Base-by-base conservation (phyloP, 176 grass and related monocot genomes). In the Luzula sylvatica region DNA sequence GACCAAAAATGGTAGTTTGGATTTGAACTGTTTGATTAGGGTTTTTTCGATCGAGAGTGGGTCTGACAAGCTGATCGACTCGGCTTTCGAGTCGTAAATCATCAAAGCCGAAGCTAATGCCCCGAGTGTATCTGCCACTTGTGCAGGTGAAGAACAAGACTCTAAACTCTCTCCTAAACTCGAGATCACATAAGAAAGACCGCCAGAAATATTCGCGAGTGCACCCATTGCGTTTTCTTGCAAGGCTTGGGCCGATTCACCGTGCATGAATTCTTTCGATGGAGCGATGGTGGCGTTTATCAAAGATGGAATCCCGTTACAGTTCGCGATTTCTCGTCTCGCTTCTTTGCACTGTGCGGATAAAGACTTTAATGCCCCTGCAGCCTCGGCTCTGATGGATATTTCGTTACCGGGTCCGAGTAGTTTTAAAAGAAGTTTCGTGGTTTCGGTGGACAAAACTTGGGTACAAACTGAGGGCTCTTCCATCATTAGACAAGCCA, bases 201-300 rank as follows among this genome's bases (percentile, higher is more conserved):
- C 93, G 44, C 93, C 93, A 61, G 93, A 99, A 77, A 99, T 92
- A 83, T 92, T 99, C 71, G 93, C 93, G 32, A 99, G 71, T 66
- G 93, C 93, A 71, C 93, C 85, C 93, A 99, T 99, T 2, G 93
- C 93, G 83, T 99, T 99, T 70, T 92, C 93, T 67, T 99, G 93
- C 72, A 99, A 72, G 35, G 86, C 86, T 60, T 99, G 86, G 55
- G 93, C 93, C 75, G 86, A 92, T 82, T 99, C 93, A 15, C 93
- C 93, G 66, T 99, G 93, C 93, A 99, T 99, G 63, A 92, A 99
- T 81, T 99, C 93, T 61, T 99, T 99, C 20, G 93, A 99, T 55
- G 93, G 93, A 72, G 93, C 93, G 68, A 99, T 99, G 52, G 93
- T 99, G 47, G 93, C 93, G 83, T 99, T 99, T 69, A 99, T 99